Evolutionary conservation across 2,329 filamentous ascomycete species (phyloP), one percentile per base, ranked within the genome.

Genomic region (Tolypocladium capitatum): DNA sequence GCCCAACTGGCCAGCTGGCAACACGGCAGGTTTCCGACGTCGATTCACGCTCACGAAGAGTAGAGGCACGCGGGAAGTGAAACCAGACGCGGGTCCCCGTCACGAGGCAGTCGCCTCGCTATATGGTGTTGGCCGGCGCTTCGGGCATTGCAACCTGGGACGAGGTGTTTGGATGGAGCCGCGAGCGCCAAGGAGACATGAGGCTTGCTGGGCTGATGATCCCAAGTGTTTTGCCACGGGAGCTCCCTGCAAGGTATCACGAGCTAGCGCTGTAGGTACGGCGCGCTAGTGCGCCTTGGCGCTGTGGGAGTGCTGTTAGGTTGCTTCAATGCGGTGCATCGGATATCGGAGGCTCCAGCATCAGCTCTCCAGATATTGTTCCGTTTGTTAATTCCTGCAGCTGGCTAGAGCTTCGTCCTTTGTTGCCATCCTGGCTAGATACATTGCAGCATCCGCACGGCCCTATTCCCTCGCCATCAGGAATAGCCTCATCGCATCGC

Each of bases 401-500:
- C n/a, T n/a, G n/a, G n/a, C n/a, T n/a, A n/a, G n/a, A n/a, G n/a
- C n/a, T n/a, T n/a, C n/a, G n/a, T n/a, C n/a, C n/a, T n/a, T n/a
- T n/a, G n/a, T n/a, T n/a, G n/a, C 24, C 5, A 4, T 4, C 24
- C 24, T 24, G 5, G 3, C 24, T 24, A 24, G 24, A 5, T 24
- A 24, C 24, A 24, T 24, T 3, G 24, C 24, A n/a, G n/a, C n/a
- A n/a, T n/a, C n/a, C n/a, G n/a, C n/a, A n/a, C 5, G 3, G 24
- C 41, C 33, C 33, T 44, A 24, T 33, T 48, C 46, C 41, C 14
- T 44, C 7, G 46, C 41, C 9, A 40, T 18, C 46, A 44, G 33
- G n/a, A 48, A n/a, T 13, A 31, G 41, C 46, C 41, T 48, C 46
- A 48, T 48, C 3, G 16, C 5, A 7, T 33, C 33, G n/a, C 46